Evolutionary conservation across 2,329 filamentous ascomycete genomes (phyloP), one percentile per base, ranked within the genome.

Genomic region (Alternaria alternata): DNA sequence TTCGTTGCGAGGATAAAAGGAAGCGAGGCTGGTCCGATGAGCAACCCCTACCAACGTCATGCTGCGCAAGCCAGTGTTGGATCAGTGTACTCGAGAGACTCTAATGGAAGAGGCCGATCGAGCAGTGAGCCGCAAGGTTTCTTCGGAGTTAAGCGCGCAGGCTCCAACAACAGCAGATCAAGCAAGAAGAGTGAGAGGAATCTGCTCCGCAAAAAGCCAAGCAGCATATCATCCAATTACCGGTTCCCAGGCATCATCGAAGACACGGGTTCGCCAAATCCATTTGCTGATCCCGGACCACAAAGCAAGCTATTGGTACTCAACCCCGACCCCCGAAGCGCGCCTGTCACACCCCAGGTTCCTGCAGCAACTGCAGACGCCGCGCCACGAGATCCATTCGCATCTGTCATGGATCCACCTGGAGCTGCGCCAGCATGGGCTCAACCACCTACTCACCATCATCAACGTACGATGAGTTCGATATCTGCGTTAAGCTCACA

Each of bases 131-230:
- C 70, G 11, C 69, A 74, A 20, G 70, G 68, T 11, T 62, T 54
- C 32, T 61, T 69, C n/a, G 67, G 67, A 20, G 57, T 65, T 12
- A 64, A 70, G 46, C 65, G 72, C 18, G 61, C 67, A 30, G 67
- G 62, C 22, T 72, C 73, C n/a, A 65, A 67, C n/a, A 66, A 66
- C 34, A 73, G 75, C 34, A 72, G 70, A 56, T 70, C 74, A n/a
- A 75, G 69, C 47, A 65, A 71, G 42, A 77, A 75, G 52, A 73
- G 70, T 47, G 72, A 75, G 24, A 71, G 68, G 26, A 75, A 74
- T 16, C 48, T 73, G 11, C 52, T 75, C 28, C 67, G 68, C 26
- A 74, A 75, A 43, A 73, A 74, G 51, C 73, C 68, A 46, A 69
- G 75, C 57, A 76, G 72, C 44, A 54, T 71, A 0, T 67, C 68